These are phyloP conservation scores for Fusarium ramigenum DNA, from an alignment of 2,329 filamentous ascomycete species.

Conservation along the genomic window DNA sequence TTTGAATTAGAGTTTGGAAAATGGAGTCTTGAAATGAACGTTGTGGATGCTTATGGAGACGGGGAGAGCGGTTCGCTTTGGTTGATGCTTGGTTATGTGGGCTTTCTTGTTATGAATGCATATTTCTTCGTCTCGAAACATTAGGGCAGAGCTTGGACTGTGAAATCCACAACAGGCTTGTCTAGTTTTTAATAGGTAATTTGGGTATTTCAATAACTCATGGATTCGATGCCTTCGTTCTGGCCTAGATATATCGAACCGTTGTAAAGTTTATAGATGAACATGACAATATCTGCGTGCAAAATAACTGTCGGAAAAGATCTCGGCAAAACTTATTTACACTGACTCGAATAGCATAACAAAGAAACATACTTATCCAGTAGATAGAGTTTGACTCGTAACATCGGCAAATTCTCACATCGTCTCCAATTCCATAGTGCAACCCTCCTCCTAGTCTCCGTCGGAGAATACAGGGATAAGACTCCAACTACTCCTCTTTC, in stretches of 20 bases:
- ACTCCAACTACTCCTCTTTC: background rate
- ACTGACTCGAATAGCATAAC: background rate
- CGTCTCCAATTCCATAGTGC: background rate
- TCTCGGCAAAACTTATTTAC: no score
- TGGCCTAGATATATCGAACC: no score
- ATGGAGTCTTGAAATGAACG: background rate
- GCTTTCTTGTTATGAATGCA: background rate
- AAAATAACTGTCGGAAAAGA: rapidly evolving
- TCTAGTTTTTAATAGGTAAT: background rate
- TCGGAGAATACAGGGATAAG: background rate
- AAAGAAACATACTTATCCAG: background rate
- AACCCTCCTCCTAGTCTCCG: background rate
- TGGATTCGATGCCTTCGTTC: background rate
- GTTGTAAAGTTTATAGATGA: no score
- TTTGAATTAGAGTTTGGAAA: background rate
- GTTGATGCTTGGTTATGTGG: background rate
- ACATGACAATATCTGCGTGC: no score
- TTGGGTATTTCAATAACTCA: background rate
- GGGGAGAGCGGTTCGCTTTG: background rate
- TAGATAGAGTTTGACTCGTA: background rate
- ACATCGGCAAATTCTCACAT: background rate
- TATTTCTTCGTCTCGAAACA: background rate
- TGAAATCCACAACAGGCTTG: background rate
- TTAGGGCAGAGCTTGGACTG: background rate
- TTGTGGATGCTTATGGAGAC: background rate